Percentiles rank a stretch among this genome's conserved stretches.
These are phyloP conservation scores for Austroboletus festivus DNA, from an alignment of 768 basidiomycete genomes.

Conservation along the genomic window DNA sequence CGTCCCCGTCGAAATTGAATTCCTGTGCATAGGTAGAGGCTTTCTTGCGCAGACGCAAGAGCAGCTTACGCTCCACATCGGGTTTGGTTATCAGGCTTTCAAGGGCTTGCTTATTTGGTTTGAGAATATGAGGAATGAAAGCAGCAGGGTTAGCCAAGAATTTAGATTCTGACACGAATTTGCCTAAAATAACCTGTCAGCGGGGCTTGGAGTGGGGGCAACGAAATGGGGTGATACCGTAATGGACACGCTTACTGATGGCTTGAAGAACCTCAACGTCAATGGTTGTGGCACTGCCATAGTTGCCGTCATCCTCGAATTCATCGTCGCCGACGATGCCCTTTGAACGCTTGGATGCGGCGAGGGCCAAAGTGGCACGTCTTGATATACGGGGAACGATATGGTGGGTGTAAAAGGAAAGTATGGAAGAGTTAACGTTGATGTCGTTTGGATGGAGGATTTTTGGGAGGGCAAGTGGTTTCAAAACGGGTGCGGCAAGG, in stretches of 20 bases:
- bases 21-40: slow-evolving; percentile 78
- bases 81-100: slow-evolving; percentile 95
- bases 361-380: slow-evolving; percentile 62
- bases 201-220: not conserved
- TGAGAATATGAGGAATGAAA: slow-evolving; percentile 90
- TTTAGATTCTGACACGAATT: slow-evolving; percentile 98
- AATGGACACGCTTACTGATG: slow-evolving; percentile 98
- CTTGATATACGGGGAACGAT: slow-evolving; percentile 90
- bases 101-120: slow-evolving; percentile 72
- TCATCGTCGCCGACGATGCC: slow-evolving; percentile 68
- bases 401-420: slow-evolving; percentile 80
- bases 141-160: slow-evolving; percentile 81
- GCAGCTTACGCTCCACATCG: slow-evolving; percentile 84
- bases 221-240: slow-evolving; percentile 59
- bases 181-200: slow-evolving; percentile 53
- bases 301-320: slow-evolving; percentile 93
- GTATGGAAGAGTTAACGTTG: slow-evolving; percentile 85
- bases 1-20: slow-evolving; percentile 64
- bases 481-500: slow-evolving; percentile 81
- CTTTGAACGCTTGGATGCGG: slow-evolving; percentile 60
- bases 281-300: slow-evolving; percentile 91
- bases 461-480: slow-evolving; percentile 65
- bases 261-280: slow-evolving; percentile 97
- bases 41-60: slow-evolving; percentile 84
- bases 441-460: slow-evolving; percentile 77